Evolutionary conservation across 345 rosid species (phyloP), one percentile per base, ranked within the genome.

Genomic region (Citrus medica): DNA sequence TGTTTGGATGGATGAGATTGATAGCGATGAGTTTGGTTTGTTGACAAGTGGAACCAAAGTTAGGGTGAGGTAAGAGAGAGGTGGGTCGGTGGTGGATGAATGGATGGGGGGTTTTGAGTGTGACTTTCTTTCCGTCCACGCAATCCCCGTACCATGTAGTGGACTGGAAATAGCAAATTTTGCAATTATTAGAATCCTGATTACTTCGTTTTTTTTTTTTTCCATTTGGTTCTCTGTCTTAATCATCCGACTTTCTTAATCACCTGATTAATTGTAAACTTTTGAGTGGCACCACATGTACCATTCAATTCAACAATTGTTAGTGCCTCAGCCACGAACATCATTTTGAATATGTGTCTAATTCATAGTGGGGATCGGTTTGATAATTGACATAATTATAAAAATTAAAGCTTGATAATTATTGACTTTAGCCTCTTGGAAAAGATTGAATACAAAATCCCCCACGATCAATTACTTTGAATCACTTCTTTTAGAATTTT

Each of bases 111-210:
- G 37, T 65, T 48, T 53, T 6, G 75, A 46, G n/a, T 21, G 67
- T 32, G 82, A 71, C 85, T 83, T 83, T 81, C 86, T 83, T 83
- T 81, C 83, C 88, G 83, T 83, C 88, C 78, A 81, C 84, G 84
- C 86, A 81, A 81, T 64, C 17, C 72, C 71, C 19, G 60, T n/a
- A 62, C 73, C 51, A 12, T 19, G 64, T 70, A 14, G 73, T 77
- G 75, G 78, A 77, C 73, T 77, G 75, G 78, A 77, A 77, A 48
- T 67, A 46, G 33, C 33, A 71, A 67, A 42, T 1, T 1, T n/a
- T 73, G 5, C 64, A 71, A 59, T 73, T n/a, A 59, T 64, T 73
- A 53, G 58, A 53, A 53, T 17, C 58, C 22, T 53, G 58, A 53
- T 53, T 53, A 53, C 58, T 4, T 16, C 22, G 2, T 4, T 0